phyloP scores from a whole-genome alignment of 108 stramenopile genomes.

The Nitzschia sp. region DNA sequence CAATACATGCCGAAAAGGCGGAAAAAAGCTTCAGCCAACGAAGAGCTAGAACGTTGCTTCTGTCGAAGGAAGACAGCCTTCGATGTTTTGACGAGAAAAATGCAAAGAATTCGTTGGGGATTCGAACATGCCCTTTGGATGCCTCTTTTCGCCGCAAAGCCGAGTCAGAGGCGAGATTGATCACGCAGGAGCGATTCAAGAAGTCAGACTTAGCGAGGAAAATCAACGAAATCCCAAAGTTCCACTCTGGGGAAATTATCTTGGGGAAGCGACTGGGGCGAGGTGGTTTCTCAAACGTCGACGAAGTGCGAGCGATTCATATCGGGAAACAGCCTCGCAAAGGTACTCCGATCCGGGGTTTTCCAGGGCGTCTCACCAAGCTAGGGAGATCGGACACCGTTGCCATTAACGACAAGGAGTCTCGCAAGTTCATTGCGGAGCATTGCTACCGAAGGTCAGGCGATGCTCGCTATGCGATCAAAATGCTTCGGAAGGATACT shows the following conservation, averaged over 20 bases:
- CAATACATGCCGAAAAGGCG: no score
- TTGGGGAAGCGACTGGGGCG: slow-evolving; percentile 5
- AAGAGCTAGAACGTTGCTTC: no score
- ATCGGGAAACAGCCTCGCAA: neutral
- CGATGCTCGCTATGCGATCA: slow-evolving; percentile 28
- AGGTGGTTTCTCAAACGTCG: slow-evolving; percentile 18
- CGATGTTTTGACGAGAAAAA: neutral
- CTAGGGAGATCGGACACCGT: neutral
- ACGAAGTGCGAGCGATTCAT: neutral
- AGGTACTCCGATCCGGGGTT: neutral
- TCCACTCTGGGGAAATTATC: slow-evolving; percentile 2
- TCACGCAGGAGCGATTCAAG: neutral
- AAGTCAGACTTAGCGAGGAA: neutral
- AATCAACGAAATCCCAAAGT: slow-evolving; percentile 13
- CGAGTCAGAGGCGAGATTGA: neutral
- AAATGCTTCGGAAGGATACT: slow-evolving; percentile 1
- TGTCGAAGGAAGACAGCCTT: neutral
- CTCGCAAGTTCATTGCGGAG: slow-evolving; percentile 17
- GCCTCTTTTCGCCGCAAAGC: neutral
- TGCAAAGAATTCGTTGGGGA: no score
- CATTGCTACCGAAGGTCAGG: slow-evolving; percentile 12
- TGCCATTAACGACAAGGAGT: slow-evolving; percentile 8
- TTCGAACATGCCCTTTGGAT: no score
- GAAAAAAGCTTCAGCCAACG: no score
- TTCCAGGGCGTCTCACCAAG: neutral